Conservation (phyloP, 2,329 filamentous ascomycete genomes). For the Orbilia oligospora region DNA sequence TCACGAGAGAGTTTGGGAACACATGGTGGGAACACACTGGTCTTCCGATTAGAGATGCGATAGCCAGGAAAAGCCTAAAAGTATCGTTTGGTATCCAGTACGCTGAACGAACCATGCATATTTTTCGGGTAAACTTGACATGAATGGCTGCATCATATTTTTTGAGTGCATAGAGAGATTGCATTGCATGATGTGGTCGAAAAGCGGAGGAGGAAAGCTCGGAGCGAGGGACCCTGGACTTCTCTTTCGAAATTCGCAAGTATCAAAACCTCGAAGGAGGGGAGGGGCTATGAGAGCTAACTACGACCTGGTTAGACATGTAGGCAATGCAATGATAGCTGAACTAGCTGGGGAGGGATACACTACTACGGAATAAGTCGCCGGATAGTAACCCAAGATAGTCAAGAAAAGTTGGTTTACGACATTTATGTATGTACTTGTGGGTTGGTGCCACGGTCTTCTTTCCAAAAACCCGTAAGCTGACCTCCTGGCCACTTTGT, state of each 20-base stretch:
- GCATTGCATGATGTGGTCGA: slow-evolving; percentile 45
- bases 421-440: slow-evolving; percentile 20
- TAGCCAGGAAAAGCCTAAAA: slow-evolving; percentile 4
- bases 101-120: slow-evolving; percentile 39
- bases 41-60: slow-evolving; percentile 27
- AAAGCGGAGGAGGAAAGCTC: slow-evolving; percentile 19
- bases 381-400: slow-evolving; percentile 19
- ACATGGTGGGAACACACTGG: slow-evolving; percentile 28
- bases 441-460: slow-evolving; percentile 32
- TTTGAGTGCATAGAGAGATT: slow-evolving; percentile 54
- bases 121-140: slow-evolving; percentile 24
- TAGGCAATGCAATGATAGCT: background rate
- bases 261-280: slow-evolving; percentile 13
- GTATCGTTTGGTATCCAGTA: slow-evolving; percentile 14
- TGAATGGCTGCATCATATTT: slow-evolving; percentile 40
- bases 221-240: slow-evolving; percentile 1
- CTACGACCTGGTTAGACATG: slow-evolving; percentile 22
- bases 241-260: background rate
- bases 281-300: slow-evolving; percentile 16
- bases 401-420: slow-evolving; percentile 32
- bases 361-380: slow-evolving; percentile 2
- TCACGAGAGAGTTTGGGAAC: slow-evolving; percentile 23
- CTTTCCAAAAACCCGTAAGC: background rate
- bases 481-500: background rate
- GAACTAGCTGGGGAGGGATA: slow-evolving; percentile 20